phyloP scores from a whole-genome alignment of 176 grass and related monocot genomes.

The Poa annua region DNA sequence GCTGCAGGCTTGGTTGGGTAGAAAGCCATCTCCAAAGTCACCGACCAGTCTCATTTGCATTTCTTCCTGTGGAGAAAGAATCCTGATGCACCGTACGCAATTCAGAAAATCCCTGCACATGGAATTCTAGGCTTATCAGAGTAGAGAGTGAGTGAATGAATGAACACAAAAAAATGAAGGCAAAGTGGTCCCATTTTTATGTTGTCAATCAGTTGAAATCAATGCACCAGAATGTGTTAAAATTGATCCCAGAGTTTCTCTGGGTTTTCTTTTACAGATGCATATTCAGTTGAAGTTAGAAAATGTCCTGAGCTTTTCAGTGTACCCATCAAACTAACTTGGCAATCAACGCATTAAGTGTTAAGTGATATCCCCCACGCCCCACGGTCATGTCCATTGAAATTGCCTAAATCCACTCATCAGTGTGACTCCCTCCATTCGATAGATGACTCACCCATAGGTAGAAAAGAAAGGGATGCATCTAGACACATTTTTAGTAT shows the following conservation, averaged over 20 bases:
- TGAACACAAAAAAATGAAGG: constrained; percentile 10
- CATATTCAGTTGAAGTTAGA: constrained; percentile 9
- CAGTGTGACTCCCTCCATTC: neutral
- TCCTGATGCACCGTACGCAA: constrained; percentile 71
- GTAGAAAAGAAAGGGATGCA: too few species aligned
- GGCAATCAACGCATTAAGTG: too few species aligned
- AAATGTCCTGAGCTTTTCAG: neutral
- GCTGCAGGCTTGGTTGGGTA: constrained; percentile 70
- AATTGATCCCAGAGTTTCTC: constrained; percentile 1
- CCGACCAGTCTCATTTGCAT: constrained; percentile 68
- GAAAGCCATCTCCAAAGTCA: constrained; percentile 48
- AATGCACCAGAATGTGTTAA: neutral
- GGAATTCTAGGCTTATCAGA: constrained; percentile 15
- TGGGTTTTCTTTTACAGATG: constrained; percentile 1
- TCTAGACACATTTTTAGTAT: too few species aligned
- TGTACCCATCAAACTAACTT: constrained; percentile 25
- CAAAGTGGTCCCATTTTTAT: neutral
- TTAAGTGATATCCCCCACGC: too few species aligned
- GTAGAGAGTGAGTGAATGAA: constrained; percentile 17
- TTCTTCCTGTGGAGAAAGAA: constrained; percentile 78
- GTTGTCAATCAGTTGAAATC: constrained; percentile 23
- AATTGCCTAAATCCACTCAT: too few species aligned
- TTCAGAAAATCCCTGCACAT: constrained; percentile 72
- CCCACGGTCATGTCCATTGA: too few species aligned
- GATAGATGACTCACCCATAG: too few species aligned